phyloP scores from a whole-genome alignment of 768 basidiomycete species.

The Termitomyces bulborhizus region DNA sequence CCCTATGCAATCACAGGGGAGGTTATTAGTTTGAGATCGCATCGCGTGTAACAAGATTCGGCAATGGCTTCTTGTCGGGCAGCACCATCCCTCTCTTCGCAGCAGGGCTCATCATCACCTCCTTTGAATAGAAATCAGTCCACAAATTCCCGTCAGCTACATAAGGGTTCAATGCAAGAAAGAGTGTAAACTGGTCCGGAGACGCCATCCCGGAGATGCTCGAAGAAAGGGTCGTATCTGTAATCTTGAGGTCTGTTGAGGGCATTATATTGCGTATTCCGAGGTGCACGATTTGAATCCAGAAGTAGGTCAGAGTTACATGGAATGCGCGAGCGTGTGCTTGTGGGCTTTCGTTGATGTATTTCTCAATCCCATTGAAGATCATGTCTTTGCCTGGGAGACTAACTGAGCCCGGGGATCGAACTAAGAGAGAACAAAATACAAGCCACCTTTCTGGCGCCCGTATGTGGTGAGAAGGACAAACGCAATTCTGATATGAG shows the following conservation, averaged over 20 bases:
- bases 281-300: constrained; percentile 44
- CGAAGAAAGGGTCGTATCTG: background rate
- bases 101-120: constrained; percentile 34
- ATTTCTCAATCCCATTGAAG: constrained; percentile 11
- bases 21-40: constrained; percentile 13
- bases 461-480: constrained; percentile 22
- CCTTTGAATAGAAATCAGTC: constrained; percentile 38
- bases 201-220: background rate
- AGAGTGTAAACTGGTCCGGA: constrained; percentile 27
- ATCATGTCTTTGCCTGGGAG: constrained; percentile 15
- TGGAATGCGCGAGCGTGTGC: constrained; percentile 34
- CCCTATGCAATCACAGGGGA: background rate
- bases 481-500: constrained; percentile 38
- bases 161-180: constrained; percentile 8
- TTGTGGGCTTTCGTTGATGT: constrained; percentile 29
- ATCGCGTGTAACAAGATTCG: constrained; percentile 33
- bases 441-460: constrained; percentile 4
- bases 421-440: background rate
- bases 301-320: constrained; percentile 45
- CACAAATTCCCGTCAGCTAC: constrained; percentile 32
- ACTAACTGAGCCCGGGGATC: background rate
- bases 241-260: background rate
- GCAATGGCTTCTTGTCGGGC: constrained; percentile 38
- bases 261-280: constrained; percentile 32
- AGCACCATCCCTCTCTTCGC: constrained; percentile 37